A percentile compares a stretch with the other conserved stretches of the same genome.
phyloP scores from a whole-genome alignment of 352 stramenopile genomes.

The Phytophthora melonis region DNA sequence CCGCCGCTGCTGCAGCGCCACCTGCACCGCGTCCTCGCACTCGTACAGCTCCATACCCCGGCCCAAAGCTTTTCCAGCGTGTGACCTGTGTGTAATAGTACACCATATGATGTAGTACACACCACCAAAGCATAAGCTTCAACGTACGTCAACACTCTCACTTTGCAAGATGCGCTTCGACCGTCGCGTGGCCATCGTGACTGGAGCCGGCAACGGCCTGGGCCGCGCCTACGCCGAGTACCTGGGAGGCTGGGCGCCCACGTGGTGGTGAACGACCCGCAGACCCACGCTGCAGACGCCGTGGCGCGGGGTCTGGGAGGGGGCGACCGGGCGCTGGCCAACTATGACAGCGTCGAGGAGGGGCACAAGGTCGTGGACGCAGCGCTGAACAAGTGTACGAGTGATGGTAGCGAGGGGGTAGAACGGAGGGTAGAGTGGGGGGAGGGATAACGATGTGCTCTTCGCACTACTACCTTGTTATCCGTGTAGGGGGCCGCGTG shows the following conservation, averaged over 20 bases:
- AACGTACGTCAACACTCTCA: background rate
- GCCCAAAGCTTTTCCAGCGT: too few relatives aligned
- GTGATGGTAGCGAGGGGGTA: background rate
- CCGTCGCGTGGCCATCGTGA: conserved; percentile 84
- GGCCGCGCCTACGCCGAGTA: conserved; percentile 85
- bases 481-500: conserved; percentile 67
- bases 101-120: too few relatives aligned
- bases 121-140: too few relatives aligned
- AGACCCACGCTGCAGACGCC: conserved; percentile 58
- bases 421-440: background rate
- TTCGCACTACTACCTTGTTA: background rate
- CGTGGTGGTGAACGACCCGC: conserved; percentile 89
- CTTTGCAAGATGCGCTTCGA: conserved; percentile 62
- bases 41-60: conserved; percentile 84
- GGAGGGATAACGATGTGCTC: too few relatives aligned
- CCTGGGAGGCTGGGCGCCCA: conserved; percentile 72
- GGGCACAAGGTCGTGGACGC: conserved; percentile 85
- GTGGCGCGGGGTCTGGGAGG: conserved; percentile 70
- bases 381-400: conserved; percentile 83
- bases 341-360: conserved; percentile 78
- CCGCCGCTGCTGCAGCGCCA: conserved; percentile 73
- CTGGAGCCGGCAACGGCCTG: conserved; percentile 85
- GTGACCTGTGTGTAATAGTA: too few relatives aligned
- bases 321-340: conserved; percentile 60
- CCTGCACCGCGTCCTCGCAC: conserved; percentile 84